Evolutionary conservation across 495 filamentous ascomycete genomes (phyloP).

Genomic region (Penicillium lividum): DNA sequence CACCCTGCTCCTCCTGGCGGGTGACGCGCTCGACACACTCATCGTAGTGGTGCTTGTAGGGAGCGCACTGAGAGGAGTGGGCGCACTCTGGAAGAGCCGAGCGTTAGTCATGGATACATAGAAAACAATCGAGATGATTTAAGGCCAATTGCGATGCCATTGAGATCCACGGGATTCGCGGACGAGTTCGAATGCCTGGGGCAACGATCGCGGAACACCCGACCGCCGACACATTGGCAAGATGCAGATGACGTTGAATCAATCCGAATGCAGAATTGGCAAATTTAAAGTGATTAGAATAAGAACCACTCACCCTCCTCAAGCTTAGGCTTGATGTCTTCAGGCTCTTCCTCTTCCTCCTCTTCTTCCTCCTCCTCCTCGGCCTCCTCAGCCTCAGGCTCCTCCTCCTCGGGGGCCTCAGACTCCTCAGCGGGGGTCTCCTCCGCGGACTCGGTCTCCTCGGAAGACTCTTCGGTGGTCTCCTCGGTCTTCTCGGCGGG

Average conservation of each 20-base stretch:
- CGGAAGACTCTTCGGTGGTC: conserved; percentile 37
- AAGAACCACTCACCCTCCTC: conserved; percentile 75
- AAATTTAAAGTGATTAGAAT: neutral
- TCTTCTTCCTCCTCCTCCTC: conserved; percentile 70
- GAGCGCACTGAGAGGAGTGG: conserved; percentile 78
- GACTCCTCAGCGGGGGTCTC: conserved; percentile 41
- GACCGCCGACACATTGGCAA: conserved; percentile 4
- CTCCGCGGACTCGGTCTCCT: conserved; percentile 31
- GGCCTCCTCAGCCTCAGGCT: conserved; percentile 46
- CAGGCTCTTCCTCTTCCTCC: conserved; percentile 86
- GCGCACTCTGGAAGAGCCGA: conserved; percentile 68
- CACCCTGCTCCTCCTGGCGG: conserved; percentile 60
- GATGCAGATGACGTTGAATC: neutral
- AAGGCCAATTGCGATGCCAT: conserved; percentile 21
- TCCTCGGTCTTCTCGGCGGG: conserved; percentile 49
- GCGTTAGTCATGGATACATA: conserved; percentile 19
- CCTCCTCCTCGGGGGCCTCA: conserved; percentile 54
- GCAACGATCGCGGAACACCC: conserved; percentile 2
- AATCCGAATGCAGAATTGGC: neutral
- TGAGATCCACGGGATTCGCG: conserved; percentile 4
- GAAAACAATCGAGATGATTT: neutral
- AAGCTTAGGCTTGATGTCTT: conserved; percentile 83
- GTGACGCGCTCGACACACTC: conserved; percentile 96
- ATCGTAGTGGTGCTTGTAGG: conserved; percentile 95
- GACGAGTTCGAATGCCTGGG: conserved; percentile 9